Conservation (phyloP, 345 rosid species). For the Eucalyptus lansdowneana region DNA sequence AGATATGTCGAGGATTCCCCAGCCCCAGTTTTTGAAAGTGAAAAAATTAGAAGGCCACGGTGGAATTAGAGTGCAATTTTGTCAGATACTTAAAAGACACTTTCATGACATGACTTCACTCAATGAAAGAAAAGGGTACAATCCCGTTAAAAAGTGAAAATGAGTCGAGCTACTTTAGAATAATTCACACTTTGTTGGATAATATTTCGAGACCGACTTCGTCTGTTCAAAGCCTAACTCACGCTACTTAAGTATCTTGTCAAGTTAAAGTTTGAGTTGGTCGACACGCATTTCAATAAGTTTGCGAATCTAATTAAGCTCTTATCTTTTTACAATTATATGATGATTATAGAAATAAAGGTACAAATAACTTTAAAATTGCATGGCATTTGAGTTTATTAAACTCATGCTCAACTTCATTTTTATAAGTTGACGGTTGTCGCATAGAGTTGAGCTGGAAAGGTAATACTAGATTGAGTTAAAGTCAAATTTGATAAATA, state of each 20-base stretch:
- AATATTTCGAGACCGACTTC: neutral
- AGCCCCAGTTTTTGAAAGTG: neutral
- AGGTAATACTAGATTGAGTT: neutral
- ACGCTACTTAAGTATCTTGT: too few relatives aligned
- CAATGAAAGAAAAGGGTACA: neutral
- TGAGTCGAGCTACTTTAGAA: neutral
- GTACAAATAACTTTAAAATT: neutral
- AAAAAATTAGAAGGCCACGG: neutral
- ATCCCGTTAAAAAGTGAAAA: neutral
- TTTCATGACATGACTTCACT: neutral
- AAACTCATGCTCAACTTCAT: neutral
- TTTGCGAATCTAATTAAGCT: neutral
- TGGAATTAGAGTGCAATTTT: neutral
- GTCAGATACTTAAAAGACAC: neutral
- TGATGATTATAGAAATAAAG: neutral
- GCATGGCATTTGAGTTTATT: neutral
- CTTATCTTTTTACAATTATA: neutral
- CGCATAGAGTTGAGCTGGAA: neutral
- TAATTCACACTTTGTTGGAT: neutral
- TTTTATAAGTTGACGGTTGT: neutral
- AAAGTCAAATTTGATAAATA: rapidly evolving
- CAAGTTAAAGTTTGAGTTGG: neutral
- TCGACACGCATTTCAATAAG: neutral
- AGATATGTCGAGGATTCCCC: too few relatives aligned
- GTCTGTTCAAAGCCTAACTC: neutral